Evolutionary conservation across 2,329 filamentous ascomycete genomes (phyloP), one percentile per base, ranked within the genome.

Genomic region (Paracorniculantispora psalliotae): DNA sequence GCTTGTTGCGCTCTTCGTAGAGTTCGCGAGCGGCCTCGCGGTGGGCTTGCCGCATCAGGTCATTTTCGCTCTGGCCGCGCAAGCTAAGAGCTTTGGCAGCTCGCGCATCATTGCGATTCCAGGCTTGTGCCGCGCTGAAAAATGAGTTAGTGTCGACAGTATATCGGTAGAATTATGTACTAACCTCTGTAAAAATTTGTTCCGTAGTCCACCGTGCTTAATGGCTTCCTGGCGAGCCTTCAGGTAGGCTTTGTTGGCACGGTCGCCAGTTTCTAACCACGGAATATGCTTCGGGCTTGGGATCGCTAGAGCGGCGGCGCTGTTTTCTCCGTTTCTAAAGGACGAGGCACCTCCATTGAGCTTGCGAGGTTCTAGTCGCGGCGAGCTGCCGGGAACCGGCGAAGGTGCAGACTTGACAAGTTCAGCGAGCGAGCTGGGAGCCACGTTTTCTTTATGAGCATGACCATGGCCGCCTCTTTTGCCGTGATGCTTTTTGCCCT

Each of bases 71-170:
- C 75, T 97, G 94, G 13, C 94, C 94, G 30, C 94, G 89, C 48
- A 97, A 84, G 67, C 91, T 96, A 52, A 97, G 83, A 33, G 93
- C 93, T 77, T 97, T 97, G 61, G 94, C 94, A 19, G 94, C 93
- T 62, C 94, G 88, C 43, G 94, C 93, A 72, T 99, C 94, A 68
- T 97, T 97, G 60, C 94, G 89, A 71, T 97, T 97, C 93, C 94
- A 99, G 23, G 94, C 94, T 81, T 97, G 93, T 9, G 93, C 93
- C 65, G 94, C 94, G 73, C 92, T 61, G 10, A 3, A 39, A 13
- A 10, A 28, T n/a, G 1, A 28, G 30, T 60, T 25, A 60, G 53
- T 26, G 41, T 25, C 17, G 48, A 44, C 15, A 2, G 7, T 4
- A n/a, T n/a, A 12, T 30, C 12, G n/a, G 5, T 39, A n/a, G 26